Evolutionary conservation across 148 eudicot genomes (phyloP).

Genomic region (Cornus florida): DNA sequence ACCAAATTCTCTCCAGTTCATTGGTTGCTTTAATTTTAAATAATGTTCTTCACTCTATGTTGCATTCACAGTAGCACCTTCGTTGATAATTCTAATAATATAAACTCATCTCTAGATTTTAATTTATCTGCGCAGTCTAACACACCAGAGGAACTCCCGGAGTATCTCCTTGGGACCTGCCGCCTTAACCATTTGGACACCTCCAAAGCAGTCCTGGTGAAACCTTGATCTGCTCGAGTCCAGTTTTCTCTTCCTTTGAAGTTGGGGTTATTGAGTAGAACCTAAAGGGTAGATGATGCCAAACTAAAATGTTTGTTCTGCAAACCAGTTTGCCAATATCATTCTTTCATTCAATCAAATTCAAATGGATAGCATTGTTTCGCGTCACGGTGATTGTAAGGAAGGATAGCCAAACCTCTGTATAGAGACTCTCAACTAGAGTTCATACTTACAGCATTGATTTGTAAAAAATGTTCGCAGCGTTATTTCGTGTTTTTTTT

Average conservation of each 20-base stretch:
- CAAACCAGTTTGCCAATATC: neutral
- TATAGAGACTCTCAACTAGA: neutral
- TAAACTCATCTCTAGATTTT: neutral
- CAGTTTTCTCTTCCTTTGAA: neutral
- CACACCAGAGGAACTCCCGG: constrained; percentile 66
- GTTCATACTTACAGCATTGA: neutral
- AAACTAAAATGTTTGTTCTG: neutral
- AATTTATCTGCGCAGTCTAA: constrained; percentile 39
- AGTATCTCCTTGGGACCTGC: constrained; percentile 68
- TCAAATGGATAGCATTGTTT: neutral
- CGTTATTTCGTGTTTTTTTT: too few species aligned
- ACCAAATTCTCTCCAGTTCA: neutral
- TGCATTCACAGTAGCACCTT: neutral
- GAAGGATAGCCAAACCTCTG: neutral
- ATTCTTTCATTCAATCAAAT: neutral
- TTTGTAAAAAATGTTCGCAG: neutral
- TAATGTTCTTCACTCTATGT: neutral
- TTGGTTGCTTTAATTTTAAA: neutral
- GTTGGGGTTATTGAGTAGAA: neutral
- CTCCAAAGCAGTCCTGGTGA: constrained; percentile 47
- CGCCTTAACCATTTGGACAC: constrained; percentile 68
- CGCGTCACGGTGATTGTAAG: neutral
- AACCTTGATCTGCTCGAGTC: constrained; percentile 13
- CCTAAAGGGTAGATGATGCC: neutral
- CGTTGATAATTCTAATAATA: neutral